Base-by-base conservation (phyloP, 163 green algal species). In the Scenedesmus sp. region DNA sequence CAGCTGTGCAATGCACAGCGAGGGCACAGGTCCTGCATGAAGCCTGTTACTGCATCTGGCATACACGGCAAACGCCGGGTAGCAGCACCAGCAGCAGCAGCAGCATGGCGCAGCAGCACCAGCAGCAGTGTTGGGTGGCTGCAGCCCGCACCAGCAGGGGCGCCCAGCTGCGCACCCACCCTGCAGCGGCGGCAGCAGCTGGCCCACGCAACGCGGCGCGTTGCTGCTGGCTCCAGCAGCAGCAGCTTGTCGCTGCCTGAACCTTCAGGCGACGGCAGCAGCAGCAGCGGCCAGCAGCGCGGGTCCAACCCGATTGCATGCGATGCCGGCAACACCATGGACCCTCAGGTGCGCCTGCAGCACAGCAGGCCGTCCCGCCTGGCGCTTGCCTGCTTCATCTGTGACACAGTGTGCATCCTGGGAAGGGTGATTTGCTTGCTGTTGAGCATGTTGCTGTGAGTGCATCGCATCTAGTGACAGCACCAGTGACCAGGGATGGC, bases 311-410 rank as follows among this genome's bases (percentile, higher is more conserved):
- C 82, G 3, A 40, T 83, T 16, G 42, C 44, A 4, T 49, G 24
- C 3, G 65, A 85, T 53, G 49, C 43, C n/a, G 85, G 70, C 70
- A 90, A 73, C 46, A 73, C 49, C 33, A 76, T 85, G 70, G 85
- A 85, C 85, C 12, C 68, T 3, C 37, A 83, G 65, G 85, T 83
- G 40, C 13, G 2, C 35, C 73, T 82, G 73, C 35, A 30, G 35
- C 37, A 33, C 30, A 76, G 30, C 30, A 40, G 15, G 16, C 15
- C 53, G 4, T 68, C 15, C 53, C 4, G 15, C 65, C 30, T 76
- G 65, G 3, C 18, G 65, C 65, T 24, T 40, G 30, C 4, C 56
- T 30, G 56, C 7, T 56, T 56, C 46, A 56, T n/a, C n/a, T n/a
- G n/a, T n/a, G n/a, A n/a, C n/a, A n/a, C n/a, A n/a, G n/a, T n/a